These are phyloP conservation scores for Amylostereum chailletii DNA, from an alignment of 1,284 basidiomycete genomes.

Conservation along the genomic window DNA sequence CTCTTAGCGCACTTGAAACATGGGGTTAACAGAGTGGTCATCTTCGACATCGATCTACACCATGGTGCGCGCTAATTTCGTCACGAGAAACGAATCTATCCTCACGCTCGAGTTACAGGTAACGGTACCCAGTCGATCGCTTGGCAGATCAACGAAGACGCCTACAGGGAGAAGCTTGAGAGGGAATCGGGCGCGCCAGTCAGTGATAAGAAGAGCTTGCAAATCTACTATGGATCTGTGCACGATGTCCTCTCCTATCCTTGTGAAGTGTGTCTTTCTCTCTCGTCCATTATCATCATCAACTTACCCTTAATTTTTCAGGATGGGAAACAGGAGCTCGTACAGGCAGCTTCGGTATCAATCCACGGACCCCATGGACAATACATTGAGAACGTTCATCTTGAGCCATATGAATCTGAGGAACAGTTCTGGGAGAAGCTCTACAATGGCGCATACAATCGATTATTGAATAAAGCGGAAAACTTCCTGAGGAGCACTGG, in stretches of 20 bases:
- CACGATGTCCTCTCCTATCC: conserved; percentile 92
- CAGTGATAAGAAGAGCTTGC: conserved; percentile 39
- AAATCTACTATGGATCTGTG: conserved; percentile 81
- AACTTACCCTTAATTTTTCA: conserved; percentile 20
- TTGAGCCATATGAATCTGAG: conserved; percentile 68
- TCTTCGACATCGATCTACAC: conserved; percentile 93
- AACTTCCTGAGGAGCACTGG: conserved; percentile 66
- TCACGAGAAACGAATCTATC: conserved; percentile 3
- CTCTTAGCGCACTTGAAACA: conserved; percentile 71
- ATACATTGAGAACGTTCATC: conserved; percentile 86
- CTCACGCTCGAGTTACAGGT: conserved; percentile 32
- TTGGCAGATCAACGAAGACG: conserved; percentile 90
- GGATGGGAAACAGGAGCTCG: conserved; percentile 73
- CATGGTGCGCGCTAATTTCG: conserved; percentile 47
- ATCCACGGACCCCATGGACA: conserved; percentile 83
- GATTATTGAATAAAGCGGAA: conserved; percentile 64
- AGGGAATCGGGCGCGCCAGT: conserved; percentile 23
- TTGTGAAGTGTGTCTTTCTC: conserved; percentile 60
- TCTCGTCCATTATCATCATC: not conserved
- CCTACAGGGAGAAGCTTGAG: conserved; percentile 61
- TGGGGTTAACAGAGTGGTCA: conserved; percentile 70
- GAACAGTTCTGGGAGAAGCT: conserved; percentile 73
- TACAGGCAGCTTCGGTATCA: conserved; percentile 80
- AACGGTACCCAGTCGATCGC: conserved; percentile 91
- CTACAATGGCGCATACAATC: conserved; percentile 63